These are phyloP conservation scores for Fusarium sp. DNA, from an alignment of 2,329 filamentous ascomycete genomes.

Conservation along the genomic window DNA sequence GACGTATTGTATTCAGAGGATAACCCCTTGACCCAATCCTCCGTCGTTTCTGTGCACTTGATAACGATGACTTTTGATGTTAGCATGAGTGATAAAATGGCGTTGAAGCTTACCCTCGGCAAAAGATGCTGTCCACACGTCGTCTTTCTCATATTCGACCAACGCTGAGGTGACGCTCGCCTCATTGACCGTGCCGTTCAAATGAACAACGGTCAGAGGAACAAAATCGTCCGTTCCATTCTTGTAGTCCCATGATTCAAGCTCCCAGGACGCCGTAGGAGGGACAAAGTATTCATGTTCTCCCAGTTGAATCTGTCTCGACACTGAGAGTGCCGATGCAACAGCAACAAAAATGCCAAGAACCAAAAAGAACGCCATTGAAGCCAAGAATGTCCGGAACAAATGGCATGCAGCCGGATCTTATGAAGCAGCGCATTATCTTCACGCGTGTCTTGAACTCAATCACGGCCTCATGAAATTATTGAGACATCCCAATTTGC, in stretches of 20 bases:
- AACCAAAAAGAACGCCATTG: conserved; percentile 5
- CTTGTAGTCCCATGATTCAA: conserved; percentile 5
- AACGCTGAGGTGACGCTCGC: not conserved
- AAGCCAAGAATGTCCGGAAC: not conserved
- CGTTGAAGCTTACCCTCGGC: not conserved
- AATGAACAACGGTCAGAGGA: conserved; percentile 8
- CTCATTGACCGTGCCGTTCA: not conserved
- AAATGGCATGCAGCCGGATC: not conserved
- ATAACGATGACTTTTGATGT: not conserved
- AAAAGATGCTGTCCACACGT: conserved; percentile 18
- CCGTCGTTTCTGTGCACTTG: not conserved
- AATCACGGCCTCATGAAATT: not conserved
- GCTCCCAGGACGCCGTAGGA: conserved; percentile 4
- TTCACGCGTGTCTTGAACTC: not conserved
- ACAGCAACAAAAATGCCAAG: not conserved
- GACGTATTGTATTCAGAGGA: not conserved
- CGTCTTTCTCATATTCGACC: conserved; percentile 4
- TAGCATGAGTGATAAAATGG: not conserved
- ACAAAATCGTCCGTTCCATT: not conserved
- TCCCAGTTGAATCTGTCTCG: conserved; percentile 21
- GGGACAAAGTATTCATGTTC: conserved; percentile 24
- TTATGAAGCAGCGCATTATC: not conserved
- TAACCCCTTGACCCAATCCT: not conserved
- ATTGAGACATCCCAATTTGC: not conserved
- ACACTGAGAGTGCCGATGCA: conserved; percentile 12